Evolutionary conservation across 1,284 basidiomycete genomes (phyloP).

Genomic region (Serendipita sp.): DNA sequence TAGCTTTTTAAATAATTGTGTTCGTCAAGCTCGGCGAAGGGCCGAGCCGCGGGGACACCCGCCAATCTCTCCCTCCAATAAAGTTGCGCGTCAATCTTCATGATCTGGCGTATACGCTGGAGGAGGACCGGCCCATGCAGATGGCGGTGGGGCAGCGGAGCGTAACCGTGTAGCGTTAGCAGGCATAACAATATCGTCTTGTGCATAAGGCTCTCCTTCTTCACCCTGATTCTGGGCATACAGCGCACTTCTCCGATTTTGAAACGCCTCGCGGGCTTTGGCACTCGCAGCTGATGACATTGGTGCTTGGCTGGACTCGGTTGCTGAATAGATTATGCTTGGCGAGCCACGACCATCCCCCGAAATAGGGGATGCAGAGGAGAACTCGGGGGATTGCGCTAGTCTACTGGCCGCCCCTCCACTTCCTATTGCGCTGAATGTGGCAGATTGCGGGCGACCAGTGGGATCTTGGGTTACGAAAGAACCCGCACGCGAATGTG

Average conservation of each 20-base stretch:
- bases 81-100: no score
- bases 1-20: no score
- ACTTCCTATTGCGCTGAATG: background rate
- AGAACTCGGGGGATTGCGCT: background rate
- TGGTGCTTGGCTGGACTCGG: background rate
- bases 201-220: background rate
- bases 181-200: slow-evolving; percentile 5
- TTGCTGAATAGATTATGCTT: background rate
- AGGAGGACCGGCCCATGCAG: background rate
- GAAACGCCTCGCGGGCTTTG: slow-evolving; percentile 3
- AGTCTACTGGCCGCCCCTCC: background rate
- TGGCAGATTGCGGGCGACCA: background rate
- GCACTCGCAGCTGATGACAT: background rate
- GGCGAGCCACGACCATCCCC: background rate
- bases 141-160: background rate
- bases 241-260: slow-evolving; percentile 1
- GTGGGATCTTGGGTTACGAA: background rate
- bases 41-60: no score
- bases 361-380: background rate
- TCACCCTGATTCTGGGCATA: background rate
- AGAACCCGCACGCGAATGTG: background rate
- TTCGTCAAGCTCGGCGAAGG: no score
- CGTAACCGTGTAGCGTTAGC: background rate
- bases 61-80: no score
- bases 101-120: slow-evolving; percentile 3